These are phyloP conservation scores for Hypoxylon crocopeplum DNA, from an alignment of 495 filamentous ascomycete species.

Conservation along the genomic window DNA sequence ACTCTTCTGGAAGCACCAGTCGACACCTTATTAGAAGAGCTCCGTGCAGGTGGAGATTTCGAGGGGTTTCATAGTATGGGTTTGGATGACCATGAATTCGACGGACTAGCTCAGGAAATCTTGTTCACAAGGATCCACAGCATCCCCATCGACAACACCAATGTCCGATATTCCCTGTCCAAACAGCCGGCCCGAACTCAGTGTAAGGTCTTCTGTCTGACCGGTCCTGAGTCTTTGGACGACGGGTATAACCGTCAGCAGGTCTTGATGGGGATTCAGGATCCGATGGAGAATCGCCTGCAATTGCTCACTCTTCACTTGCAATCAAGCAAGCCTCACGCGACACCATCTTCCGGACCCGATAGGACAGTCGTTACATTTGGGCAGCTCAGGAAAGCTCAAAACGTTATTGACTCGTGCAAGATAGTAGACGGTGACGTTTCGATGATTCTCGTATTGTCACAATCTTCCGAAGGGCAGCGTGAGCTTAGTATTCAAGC, in stretches of 20 bases:
- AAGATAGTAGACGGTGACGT: constrained; percentile 72
- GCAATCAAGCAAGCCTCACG: constrained; percentile 41
- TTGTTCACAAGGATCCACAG: constrained; percentile 75
- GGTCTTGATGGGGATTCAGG: constrained; percentile 73
- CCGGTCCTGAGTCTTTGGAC: constrained; percentile 59
- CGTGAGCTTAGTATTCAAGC: constrained; percentile 75
- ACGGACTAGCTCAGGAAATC: constrained; percentile 76
- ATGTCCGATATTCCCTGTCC: constrained; percentile 61
- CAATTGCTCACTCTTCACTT: constrained; percentile 69
- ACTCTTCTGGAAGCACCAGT: constrained; percentile 71
- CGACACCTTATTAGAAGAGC: constrained; percentile 75
- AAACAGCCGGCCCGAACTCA: constrained; percentile 55
- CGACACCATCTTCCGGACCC: constrained; percentile 16
- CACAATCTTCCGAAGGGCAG: constrained; percentile 65
- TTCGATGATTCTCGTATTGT: constrained; percentile 73
- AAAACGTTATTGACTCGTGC: constrained; percentile 75
- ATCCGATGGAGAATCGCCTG: constrained; percentile 68
- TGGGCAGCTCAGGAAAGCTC: constrained; percentile 55
- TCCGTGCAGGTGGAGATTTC: constrained; percentile 64
- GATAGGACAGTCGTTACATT: constrained; percentile 45
- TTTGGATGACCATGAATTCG: constrained; percentile 70
- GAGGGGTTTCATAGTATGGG: constrained; percentile 75
- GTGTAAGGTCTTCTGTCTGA: constrained; percentile 69
- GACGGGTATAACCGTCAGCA: constrained; percentile 57
- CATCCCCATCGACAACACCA: constrained; percentile 68